These are phyloP conservation scores for Russula virescens DNA, from an alignment of 768 basidiomycete species.

Conservation along the genomic window DNA sequence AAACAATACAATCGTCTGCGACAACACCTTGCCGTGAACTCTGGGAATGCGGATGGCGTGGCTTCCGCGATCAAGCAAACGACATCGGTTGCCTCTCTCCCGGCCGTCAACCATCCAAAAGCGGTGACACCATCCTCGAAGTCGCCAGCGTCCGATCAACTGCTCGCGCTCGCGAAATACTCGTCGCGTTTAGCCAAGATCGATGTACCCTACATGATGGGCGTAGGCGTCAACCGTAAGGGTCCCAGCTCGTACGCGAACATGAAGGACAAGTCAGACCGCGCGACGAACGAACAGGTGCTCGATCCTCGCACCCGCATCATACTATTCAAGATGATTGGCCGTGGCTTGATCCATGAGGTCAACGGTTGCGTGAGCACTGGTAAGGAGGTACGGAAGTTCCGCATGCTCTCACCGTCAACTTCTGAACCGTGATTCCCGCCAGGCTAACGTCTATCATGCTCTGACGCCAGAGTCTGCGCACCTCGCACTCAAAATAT, in stretches of 20 bases:
- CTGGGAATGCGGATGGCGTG: constrained; percentile 59
- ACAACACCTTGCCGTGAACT: constrained; percentile 83
- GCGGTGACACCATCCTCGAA: constrained; percentile 35
- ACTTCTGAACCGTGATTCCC: background rate
- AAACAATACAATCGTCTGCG: constrained; percentile 95
- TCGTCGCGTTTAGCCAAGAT: constrained; percentile 70
- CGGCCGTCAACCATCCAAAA: constrained; percentile 64
- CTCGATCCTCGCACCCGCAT: constrained; percentile 92
- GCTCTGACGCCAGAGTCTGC: constrained; percentile 49
- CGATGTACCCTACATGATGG: constrained; percentile 60
- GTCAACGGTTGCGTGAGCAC: constrained; percentile 97
- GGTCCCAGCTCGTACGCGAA: constrained; percentile 85
- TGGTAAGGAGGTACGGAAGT: constrained; percentile 82
- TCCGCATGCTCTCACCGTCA: background rate
- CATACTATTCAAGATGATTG: constrained; percentile 95
- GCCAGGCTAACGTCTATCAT: constrained; percentile 95
- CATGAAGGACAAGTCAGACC: constrained; percentile 91
- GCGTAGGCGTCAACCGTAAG: constrained; percentile 84
- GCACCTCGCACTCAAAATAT: constrained; percentile 93
- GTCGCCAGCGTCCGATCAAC: constrained; percentile 63
- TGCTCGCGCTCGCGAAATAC: constrained; percentile 70
- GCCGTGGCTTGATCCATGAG: constrained; percentile 78
- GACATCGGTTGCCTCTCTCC: constrained; percentile 53
- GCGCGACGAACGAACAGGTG: constrained; percentile 96
- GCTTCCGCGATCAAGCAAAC: constrained; percentile 47